Percentiles rank a stretch among this genome's conserved stretches.
Conservation (phyloP, 495 filamentous ascomycete species). For the Penicillium bialowiezense region DNA sequence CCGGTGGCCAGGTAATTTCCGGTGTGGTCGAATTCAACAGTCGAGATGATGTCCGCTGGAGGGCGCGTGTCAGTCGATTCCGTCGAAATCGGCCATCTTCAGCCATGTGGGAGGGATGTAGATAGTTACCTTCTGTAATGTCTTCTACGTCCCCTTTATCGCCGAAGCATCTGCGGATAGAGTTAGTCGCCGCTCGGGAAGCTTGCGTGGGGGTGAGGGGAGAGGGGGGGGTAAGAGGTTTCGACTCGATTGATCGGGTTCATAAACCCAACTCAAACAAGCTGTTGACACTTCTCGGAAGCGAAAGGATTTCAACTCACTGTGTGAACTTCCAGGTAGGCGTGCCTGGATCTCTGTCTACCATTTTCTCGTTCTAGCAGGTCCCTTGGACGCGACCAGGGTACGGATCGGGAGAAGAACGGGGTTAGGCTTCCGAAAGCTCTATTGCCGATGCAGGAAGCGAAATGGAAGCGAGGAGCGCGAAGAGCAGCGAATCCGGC, state of each 20-base stretch:
- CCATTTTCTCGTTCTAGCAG: slow-evolving; percentile 72
- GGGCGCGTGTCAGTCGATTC: slow-evolving; percentile 12
- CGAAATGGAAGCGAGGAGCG: slow-evolving; percentile 1
- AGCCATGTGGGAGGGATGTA: slow-evolving; percentile 3
- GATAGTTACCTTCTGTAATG: slow-evolving; percentile 87
- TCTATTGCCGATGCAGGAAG: slow-evolving; percentile 19
- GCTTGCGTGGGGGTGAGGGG: not conserved
- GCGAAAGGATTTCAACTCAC: slow-evolving; percentile 57
- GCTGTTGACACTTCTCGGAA: not conserved
- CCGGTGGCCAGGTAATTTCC: slow-evolving; percentile 97
- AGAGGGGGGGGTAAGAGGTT: too few relatives aligned
- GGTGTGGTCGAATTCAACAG: slow-evolving; percentile 98
- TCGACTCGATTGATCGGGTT: too few relatives aligned
- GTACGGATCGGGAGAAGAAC: slow-evolving; percentile 10
- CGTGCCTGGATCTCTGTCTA: slow-evolving; percentile 87
- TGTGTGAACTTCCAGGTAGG: slow-evolving; percentile 99
- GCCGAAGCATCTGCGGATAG: slow-evolving; percentile 81
- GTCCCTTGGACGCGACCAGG: slow-evolving; percentile 26
- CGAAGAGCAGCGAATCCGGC: slow-evolving; percentile 11
- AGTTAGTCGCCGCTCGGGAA: slow-evolving; percentile 8
- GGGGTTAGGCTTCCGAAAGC: slow-evolving; percentile 15
- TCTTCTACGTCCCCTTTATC: slow-evolving; percentile 99
- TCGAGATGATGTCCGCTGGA: slow-evolving; percentile 97
- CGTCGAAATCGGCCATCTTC: slow-evolving; percentile 9
- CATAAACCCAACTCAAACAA: too few relatives aligned